Percentiles rank a stretch among this genome's conserved stretches.
Conservation (phyloP, 192 early-diverging fungal genomes). For the Jimgerdemannia flammicorona region DNA sequence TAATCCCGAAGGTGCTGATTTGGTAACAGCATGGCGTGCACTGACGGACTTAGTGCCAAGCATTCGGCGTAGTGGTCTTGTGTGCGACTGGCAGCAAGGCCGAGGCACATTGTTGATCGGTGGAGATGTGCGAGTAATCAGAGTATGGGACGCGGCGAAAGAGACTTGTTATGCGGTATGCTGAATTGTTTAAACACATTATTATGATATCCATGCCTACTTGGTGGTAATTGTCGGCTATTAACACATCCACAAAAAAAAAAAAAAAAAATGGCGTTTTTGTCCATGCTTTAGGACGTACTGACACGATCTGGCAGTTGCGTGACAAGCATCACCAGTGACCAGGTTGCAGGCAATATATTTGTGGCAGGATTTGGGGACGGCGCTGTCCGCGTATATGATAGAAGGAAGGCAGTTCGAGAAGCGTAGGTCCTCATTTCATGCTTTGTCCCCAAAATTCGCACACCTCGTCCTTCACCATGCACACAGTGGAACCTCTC, state of each 20-base stretch:
- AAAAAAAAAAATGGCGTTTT: neutral
- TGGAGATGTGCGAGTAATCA: constrained; percentile 62
- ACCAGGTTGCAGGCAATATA: constrained; percentile 55
- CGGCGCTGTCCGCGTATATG: constrained; percentile 68
- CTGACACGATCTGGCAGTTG: constrained; percentile 48
- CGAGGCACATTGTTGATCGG: constrained; percentile 60
- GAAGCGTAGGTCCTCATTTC: constrained; percentile 41
- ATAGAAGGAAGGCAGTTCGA: constrained; percentile 49
- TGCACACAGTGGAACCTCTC: no score
- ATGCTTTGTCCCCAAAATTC: neutral
- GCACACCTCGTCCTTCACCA: neutral
- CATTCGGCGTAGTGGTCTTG: constrained; percentile 51
- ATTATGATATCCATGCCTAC: constrained; percentile 5
- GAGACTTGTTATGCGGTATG: constrained; percentile 68
- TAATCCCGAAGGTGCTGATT: constrained; percentile 47
- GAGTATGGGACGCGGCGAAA: constrained; percentile 78
- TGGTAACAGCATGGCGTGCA: constrained; percentile 74
- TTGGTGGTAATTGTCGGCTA: no score
- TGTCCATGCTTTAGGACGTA: constrained; percentile 42
- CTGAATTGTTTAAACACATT: neutral
- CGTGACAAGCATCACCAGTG: constrained; percentile 64
- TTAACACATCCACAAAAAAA: neutral
- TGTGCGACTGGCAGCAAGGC: constrained; percentile 79
- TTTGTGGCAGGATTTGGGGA: constrained; percentile 74
- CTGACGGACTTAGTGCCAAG: constrained; percentile 65